A percentile compares a stretch with the other conserved stretches of the same genome.
Evolutionary conservation across 2,329 filamentous ascomycete genomes (phyloP).

Genomic region (Fusarium palustre): DNA sequence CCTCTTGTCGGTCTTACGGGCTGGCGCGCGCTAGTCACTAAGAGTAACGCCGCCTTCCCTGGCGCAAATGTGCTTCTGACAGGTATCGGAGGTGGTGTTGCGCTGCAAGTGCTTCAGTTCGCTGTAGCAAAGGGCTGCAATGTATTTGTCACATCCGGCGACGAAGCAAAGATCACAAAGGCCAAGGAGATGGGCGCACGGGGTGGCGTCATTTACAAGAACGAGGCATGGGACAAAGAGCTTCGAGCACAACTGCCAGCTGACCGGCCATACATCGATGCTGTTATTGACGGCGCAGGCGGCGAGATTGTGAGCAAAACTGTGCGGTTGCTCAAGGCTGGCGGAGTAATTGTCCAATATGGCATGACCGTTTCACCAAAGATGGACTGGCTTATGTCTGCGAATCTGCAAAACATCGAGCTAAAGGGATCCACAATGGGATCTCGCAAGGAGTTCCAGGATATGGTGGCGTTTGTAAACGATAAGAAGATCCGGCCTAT

Average conservation of each 20-base stretch:
- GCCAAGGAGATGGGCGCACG: slow-evolving; percentile 79
- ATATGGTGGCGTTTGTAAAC: slow-evolving; percentile 87
- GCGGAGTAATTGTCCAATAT: slow-evolving; percentile 87
- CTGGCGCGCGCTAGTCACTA: slow-evolving; percentile 87
- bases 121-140: slow-evolving; percentile 78
- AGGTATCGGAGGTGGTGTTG: slow-evolving; percentile 93
- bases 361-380: slow-evolving; percentile 90
- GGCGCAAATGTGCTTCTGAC: slow-evolving; percentile 86
- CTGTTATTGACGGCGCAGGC: slow-evolving; percentile 90
- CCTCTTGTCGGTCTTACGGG: slow-evolving; percentile 88
- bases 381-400: slow-evolving; percentile 87
- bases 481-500: slow-evolving; percentile 80
- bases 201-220: slow-evolving; percentile 86
- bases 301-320: slow-evolving; percentile 82
- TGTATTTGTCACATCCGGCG: slow-evolving; percentile 85
- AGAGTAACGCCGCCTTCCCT: slow-evolving; percentile 71
- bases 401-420: slow-evolving; percentile 89
- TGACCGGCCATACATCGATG: slow-evolving; percentile 78
- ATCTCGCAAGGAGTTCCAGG: slow-evolving; percentile 86
- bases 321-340: slow-evolving; percentile 77
- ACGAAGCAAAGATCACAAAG: slow-evolving; percentile 78
- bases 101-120: slow-evolving; percentile 83
- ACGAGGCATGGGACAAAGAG: slow-evolving; percentile 83
- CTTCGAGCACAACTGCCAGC: slow-evolving; percentile 71
- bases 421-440: slow-evolving; percentile 91